These are phyloP conservation scores for Mortierella sp. DNA, from an alignment of 371 early-diverging fungal species.

Conservation along the genomic window DNA sequence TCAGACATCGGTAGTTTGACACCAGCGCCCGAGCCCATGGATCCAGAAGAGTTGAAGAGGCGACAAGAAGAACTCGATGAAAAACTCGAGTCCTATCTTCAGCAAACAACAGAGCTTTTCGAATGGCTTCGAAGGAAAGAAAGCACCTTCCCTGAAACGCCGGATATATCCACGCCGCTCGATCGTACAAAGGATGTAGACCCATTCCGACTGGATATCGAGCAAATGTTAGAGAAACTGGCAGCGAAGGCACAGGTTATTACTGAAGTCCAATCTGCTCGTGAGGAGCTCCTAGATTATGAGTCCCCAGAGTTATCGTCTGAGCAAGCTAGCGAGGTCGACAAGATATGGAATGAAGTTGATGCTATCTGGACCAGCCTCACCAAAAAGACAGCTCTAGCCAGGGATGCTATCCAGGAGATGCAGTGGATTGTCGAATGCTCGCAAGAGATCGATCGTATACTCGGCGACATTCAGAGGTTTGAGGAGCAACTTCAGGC, in stretches of 20 bases:
- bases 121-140: slow-evolving; percentile 34
- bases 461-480: slow-evolving; percentile 37
- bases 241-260: slow-evolving; percentile 22
- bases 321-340: slow-evolving; percentile 40
- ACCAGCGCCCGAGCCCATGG: slow-evolving; percentile 17
- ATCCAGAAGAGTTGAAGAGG: slow-evolving; percentile 41
- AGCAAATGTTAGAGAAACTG: slow-evolving; percentile 20
- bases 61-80: slow-evolving; percentile 39
- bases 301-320: slow-evolving; percentile 43
- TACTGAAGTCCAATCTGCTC: slow-evolving; percentile 19
- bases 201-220: slow-evolving; percentile 29
- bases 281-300: slow-evolving; percentile 48
- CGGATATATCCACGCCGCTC: slow-evolving; percentile 30
- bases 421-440: slow-evolving; percentile 52
- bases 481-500: slow-evolving; percentile 45
- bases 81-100: slow-evolving; percentile 25
- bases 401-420: slow-evolving; percentile 38
- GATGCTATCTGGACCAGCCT: slow-evolving; percentile 34
- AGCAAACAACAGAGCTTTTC: slow-evolving; percentile 6
- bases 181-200: slow-evolving; percentile 45
- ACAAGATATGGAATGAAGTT: slow-evolving; percentile 38
- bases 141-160: slow-evolving; percentile 37
- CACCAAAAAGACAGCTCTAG: slow-evolving; percentile 19
- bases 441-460: slow-evolving; percentile 43
- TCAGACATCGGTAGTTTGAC: slow-evolving; percentile 1